Evolutionary conservation across 495 filamentous ascomycete species (phyloP).

Genomic region (Penicillium waksmanii): DNA sequence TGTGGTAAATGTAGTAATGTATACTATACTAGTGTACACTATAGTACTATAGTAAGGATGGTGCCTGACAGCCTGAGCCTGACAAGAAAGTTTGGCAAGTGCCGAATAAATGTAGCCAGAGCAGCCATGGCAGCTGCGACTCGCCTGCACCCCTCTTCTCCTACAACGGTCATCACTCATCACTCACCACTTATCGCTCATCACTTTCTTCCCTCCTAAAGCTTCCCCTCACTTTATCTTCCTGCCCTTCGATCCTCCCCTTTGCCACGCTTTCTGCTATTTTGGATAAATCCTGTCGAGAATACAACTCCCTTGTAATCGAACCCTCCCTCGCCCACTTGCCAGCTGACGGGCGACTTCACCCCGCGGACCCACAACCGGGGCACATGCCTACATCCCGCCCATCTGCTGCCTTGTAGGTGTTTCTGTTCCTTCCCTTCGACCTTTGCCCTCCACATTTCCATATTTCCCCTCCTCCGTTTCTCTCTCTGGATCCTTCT

Average conservation of each 20-base stretch:
- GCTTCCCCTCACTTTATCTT: conserved; percentile 9
- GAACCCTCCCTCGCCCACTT: not conserved
- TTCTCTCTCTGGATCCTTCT: not conserved
- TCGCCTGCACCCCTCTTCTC: too few relatives aligned
- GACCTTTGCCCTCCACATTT: conserved; percentile 6
- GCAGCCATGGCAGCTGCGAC: too few relatives aligned
- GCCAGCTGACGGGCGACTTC: conserved; percentile 12
- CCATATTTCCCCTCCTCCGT: conserved; percentile 4
- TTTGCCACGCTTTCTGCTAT: too few relatives aligned
- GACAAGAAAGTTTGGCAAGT: too few relatives aligned
- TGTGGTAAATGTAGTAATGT: too few relatives aligned
- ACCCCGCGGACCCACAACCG: conserved; percentile 18
- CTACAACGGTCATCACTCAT: too few relatives aligned
- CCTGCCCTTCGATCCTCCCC: not conserved
- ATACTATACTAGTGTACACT: too few relatives aligned
- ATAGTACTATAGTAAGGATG: too few relatives aligned
- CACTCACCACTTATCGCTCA: too few relatives aligned
- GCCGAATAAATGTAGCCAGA: too few relatives aligned
- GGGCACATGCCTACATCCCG: conserved; percentile 16
- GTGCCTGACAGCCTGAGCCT: too few relatives aligned
- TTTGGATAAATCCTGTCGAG: not conserved
- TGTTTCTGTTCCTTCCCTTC: conserved; percentile 3
- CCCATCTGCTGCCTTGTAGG: conserved; percentile 8
- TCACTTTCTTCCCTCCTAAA: not conserved
- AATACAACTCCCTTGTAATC: not conserved